Percentiles rank a stretch among this genome's conserved stretches.
These are phyloP conservation scores for Rhodotorula paludigena DNA, from an alignment of 768 basidiomycete genomes.

Conservation along the genomic window DNA sequence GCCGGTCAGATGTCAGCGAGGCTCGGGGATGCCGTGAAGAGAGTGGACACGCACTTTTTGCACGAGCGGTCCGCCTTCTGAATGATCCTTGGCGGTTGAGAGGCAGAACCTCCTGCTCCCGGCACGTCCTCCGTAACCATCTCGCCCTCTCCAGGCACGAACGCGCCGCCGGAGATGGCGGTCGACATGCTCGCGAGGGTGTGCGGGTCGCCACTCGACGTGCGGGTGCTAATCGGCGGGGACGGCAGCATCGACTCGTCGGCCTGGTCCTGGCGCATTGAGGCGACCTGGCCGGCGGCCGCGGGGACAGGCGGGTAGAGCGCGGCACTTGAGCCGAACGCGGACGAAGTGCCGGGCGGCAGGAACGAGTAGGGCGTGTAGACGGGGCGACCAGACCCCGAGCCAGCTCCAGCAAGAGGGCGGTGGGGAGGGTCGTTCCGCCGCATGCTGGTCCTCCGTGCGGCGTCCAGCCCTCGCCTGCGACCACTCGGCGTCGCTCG, in stretches of 20 bases:
- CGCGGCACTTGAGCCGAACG: background rate
- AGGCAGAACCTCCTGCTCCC: background rate
- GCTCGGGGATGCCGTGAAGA: background rate
- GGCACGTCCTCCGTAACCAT: background rate
- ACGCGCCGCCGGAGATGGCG: background rate
- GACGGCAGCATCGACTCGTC: background rate
- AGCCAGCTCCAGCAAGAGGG: too few species aligned
- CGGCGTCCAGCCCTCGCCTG: too few species aligned
- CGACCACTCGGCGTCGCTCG: too few species aligned
- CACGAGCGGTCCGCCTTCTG: constrained; percentile 28
- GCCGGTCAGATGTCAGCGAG: background rate
- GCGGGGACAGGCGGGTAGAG: background rate
- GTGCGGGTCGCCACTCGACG: background rate
- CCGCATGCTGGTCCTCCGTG: too few species aligned
- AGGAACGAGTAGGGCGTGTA: constrained; percentile 4
- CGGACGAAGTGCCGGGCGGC: background rate
- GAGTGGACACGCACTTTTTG: constrained; percentile 10
- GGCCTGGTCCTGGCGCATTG: background rate
- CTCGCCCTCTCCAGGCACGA: background rate
- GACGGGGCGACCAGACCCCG: background rate
- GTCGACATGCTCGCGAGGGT: background rate
- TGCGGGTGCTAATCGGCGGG: background rate
- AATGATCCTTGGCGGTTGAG: background rate
- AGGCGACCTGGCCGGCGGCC: background rate
- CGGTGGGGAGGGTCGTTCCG: background rate